These are phyloP conservation scores for Saccharomyces hybrid DNA, from an alignment of 1,139 yeast species.

Conservation along the genomic window DNA sequence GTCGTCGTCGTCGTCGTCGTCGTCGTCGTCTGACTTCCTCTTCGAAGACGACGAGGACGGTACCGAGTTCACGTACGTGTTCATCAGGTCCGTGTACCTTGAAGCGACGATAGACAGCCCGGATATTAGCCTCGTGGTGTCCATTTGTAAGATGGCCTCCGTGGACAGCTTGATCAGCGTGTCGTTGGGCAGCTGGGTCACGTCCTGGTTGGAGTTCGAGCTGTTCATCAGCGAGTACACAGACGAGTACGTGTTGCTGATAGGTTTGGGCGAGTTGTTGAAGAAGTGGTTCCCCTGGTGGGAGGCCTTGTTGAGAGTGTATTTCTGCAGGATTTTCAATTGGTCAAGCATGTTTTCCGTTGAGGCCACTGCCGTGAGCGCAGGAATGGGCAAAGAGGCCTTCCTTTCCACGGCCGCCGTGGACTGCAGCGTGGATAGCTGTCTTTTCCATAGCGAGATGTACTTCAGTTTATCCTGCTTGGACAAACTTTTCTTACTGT, in stretches of 20 bases:
- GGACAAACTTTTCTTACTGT: conserved; percentile 20
- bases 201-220: conserved; percentile 57
- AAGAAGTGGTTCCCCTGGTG: conserved; percentile 22
- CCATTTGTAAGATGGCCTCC: conserved; percentile 54
- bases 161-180: conserved; percentile 57
- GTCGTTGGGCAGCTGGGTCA: conserved; percentile 57
- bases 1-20: conserved; percentile 16
- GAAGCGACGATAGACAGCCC: conserved; percentile 63
- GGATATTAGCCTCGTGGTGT: conserved; percentile 48
- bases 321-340: conserved; percentile 15
- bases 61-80: conserved; percentile 15
- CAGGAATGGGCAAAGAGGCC: not conserved
- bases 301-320: conserved; percentile 21
- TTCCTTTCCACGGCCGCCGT: not conserved
- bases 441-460: conserved; percentile 11
- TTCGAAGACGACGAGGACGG: conserved; percentile 5
- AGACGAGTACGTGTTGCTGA: conserved; percentile 35
- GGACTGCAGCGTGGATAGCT: not conserved
- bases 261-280: conserved; percentile 35
- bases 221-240: conserved; percentile 58
- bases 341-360: not conserved
- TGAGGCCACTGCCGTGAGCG: not conserved
- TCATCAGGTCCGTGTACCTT: conserved; percentile 43
- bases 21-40: conserved; percentile 7
- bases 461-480: conserved; percentile 20